Conservation (phyloP, 176 grass and related monocot species). For the Cenchrus americanus region DNA sequence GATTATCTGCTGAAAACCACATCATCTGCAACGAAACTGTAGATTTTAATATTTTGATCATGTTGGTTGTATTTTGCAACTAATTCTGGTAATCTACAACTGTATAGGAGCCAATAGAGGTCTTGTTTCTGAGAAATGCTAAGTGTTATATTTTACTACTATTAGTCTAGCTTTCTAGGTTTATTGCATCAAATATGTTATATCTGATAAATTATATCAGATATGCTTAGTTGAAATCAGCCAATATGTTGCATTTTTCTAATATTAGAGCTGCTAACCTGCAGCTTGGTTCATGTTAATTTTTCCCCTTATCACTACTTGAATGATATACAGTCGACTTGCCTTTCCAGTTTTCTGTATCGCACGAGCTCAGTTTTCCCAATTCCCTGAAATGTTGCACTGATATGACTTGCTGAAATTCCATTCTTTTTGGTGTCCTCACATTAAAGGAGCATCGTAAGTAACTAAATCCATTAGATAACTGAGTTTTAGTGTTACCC, state of each 20-base stretch:
- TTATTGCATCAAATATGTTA: background rate
- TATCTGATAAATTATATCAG: no score
- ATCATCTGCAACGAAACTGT: slow-evolving; percentile 23
- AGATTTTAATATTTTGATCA: background rate
- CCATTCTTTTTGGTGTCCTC: background rate
- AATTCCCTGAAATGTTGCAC: slow-evolving; percentile 14
- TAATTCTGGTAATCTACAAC: background rate
- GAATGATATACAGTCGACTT: background rate
- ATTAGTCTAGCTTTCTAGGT: slow-evolving; percentile 1
- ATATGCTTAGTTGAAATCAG: background rate
- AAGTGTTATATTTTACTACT: background rate
- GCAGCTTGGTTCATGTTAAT: background rate
- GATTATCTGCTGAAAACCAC: background rate
- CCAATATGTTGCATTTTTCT: slow-evolving; percentile 2
- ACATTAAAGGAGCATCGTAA: background rate
- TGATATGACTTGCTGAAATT: slow-evolving; percentile 12
- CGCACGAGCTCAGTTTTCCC: slow-evolving; percentile 11
- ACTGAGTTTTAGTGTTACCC: background rate
- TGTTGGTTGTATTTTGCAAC: slow-evolving; percentile 8
- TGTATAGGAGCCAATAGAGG: background rate
- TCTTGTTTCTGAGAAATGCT: background rate
- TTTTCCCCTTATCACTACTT: slow-evolving; percentile 8
- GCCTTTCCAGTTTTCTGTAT: slow-evolving; percentile 1
- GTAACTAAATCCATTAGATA: slow-evolving; percentile 2
- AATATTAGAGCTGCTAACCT: background rate